Evolutionary conservation across 179 eudicot genomes (phyloP).

Genomic region (Carnegiea gigantea): DNA sequence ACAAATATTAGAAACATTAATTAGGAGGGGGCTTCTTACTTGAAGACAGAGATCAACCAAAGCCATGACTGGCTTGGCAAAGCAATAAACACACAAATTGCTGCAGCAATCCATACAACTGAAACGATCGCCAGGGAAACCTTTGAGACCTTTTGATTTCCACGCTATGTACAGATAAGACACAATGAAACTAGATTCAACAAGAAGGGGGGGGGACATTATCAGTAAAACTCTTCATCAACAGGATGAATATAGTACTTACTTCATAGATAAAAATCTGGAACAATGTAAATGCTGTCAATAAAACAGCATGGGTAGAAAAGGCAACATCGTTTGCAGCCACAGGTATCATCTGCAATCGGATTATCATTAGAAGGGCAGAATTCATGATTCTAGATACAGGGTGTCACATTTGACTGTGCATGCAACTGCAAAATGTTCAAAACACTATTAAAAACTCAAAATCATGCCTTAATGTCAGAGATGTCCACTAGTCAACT

Average conservation of each 20-base stretch:
- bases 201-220: not conserved
- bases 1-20: not conserved
- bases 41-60: slow-evolving; percentile 66
- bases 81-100: slow-evolving; percentile 54
- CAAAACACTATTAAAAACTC: too few relatives aligned
- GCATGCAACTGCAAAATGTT: too few relatives aligned
- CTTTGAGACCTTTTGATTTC: slow-evolving; percentile 68
- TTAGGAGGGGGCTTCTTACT: slow-evolving; percentile 37
- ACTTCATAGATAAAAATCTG: slow-evolving; percentile 87
- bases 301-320: slow-evolving; percentile 77
- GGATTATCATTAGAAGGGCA: slow-evolving; percentile 7
- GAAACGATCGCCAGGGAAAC: slow-evolving; percentile 36
- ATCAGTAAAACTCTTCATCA: slow-evolving; percentile 5
- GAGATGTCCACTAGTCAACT: too few relatives aligned
- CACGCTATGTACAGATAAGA: slow-evolving; percentile 48
- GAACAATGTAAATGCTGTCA: slow-evolving; percentile 71
- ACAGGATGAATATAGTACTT: slow-evolving; percentile 27
- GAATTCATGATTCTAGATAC: not conserved
- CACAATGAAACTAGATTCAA: slow-evolving; percentile 1
- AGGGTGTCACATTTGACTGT: not conserved
- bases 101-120: slow-evolving; percentile 52
- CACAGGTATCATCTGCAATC: slow-evolving; percentile 93
- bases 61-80: slow-evolving; percentile 66
- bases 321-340: slow-evolving; percentile 95
- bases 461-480: too few relatives aligned